Percentiles rank a stretch among this genome's conserved stretches.
phyloP scores from a whole-genome alignment of 306 rosid genomes.

The Glycine latifolia region DNA sequence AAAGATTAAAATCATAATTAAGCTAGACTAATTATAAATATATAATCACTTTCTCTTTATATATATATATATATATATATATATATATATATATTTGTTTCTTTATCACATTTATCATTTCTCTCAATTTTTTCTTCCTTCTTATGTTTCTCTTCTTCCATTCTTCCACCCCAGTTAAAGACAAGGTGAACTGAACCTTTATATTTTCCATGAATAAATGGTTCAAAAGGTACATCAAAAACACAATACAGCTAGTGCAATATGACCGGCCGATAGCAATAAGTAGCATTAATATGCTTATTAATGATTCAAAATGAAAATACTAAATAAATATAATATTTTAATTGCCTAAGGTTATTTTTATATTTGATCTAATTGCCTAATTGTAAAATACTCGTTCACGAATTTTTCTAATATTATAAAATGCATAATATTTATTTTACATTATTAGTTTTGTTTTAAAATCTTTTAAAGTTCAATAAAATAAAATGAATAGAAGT shows the following conservation, averaged over 20 bases:
- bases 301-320: conserved; percentile 1
- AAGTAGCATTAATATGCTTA: background rate
- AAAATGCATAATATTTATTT: background rate
- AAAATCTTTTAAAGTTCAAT: too few species aligned
- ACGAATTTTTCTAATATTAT: background rate
- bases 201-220: background rate
- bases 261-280: background rate
- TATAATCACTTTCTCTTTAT: too few species aligned
- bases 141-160: background rate
- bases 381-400: background rate
- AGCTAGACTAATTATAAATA: too few species aligned
- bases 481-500: background rate
- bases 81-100: too few species aligned
- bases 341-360: too few species aligned
- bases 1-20: too few species aligned
- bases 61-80: too few species aligned
- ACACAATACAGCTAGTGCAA: background rate
- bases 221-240: background rate
- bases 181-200: too few species aligned
- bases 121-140: too few species aligned
- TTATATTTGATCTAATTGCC: background rate
- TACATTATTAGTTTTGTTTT: background rate
- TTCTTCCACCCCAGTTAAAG: too few species aligned
- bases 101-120: too few species aligned
- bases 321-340: background rate